phyloP scores from a whole-genome alignment of 805 yeast species.

The Lipomyces sp. region DNA sequence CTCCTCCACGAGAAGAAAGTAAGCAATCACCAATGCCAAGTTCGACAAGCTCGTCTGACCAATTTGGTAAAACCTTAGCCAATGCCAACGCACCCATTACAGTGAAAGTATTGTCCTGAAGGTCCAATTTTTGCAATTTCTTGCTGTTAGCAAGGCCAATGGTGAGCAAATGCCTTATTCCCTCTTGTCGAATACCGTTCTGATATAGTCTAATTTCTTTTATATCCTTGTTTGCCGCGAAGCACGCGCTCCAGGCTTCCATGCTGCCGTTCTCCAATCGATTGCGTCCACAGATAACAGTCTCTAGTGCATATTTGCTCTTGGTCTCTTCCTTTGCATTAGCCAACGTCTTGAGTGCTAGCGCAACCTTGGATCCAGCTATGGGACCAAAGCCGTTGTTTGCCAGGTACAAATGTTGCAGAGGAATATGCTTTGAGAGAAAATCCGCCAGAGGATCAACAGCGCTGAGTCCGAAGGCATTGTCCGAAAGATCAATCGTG shows the following conservation, averaged over 20 bases:
- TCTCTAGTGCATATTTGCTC: slow-evolving; percentile 52
- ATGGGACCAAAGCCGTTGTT: slow-evolving; percentile 99
- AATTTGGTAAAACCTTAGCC: slow-evolving; percentile 61
- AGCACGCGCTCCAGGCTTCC: slow-evolving; percentile 79
- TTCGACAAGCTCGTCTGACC: slow-evolving; percentile 70
- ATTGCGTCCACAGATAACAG: slow-evolving; percentile 96
- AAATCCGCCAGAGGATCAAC: slow-evolving; percentile 85
- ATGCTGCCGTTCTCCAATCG: slow-evolving; percentile 95
- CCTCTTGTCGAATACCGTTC: slow-evolving; percentile 96
- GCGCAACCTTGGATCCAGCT: slow-evolving; percentile 94
- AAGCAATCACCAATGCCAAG: slow-evolving; percentile 88
- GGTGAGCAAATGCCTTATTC: slow-evolving; percentile 72
- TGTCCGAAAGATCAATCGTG: slow-evolving; percentile 85
- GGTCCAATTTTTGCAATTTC: slow-evolving; percentile 70
- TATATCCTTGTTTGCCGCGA: slow-evolving; percentile 73
- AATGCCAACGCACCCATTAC: slow-evolving; percentile 65
- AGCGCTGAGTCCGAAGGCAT: slow-evolving; percentile 95
- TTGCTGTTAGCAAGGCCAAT: slow-evolving; percentile 71
- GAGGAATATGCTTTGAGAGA: slow-evolving; percentile 71
- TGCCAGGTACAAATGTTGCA: slow-evolving; percentile 84
- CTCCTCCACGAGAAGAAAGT: slow-evolving; percentile 78
- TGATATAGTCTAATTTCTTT: slow-evolving; percentile 82
- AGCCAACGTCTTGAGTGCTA: slow-evolving; percentile 75
- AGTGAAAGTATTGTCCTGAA: slow-evolving; percentile 96
- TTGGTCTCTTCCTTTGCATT: slow-evolving; percentile 59